Conservation (phyloP, 371 early-diverging fungal species). For the Batkoa obscura region DNA sequence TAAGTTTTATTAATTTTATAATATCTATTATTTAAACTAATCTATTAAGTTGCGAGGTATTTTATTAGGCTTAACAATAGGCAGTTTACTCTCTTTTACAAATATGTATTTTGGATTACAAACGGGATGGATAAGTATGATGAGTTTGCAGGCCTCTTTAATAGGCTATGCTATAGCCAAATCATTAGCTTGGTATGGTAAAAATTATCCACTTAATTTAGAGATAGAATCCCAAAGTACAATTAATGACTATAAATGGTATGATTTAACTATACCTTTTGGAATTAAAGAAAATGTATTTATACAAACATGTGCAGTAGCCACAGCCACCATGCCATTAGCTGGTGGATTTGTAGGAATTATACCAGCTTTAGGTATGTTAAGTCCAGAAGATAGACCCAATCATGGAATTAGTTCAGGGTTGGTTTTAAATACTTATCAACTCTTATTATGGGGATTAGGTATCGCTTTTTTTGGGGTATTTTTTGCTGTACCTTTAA, state of each 20-base stretch:
- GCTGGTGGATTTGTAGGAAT: constrained; percentile 60
- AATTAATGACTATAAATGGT: neutral
- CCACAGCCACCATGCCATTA: constrained; percentile 70
- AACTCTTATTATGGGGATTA: constrained; percentile 56
- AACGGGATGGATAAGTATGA: constrained; percentile 76
- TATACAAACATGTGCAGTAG: constrained; percentile 61
- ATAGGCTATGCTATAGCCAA: constrained; percentile 49
- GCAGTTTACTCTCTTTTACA: constrained; percentile 53
- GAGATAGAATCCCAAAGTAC: neutral
- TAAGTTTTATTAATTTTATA: neutral
- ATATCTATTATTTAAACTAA: neutral
- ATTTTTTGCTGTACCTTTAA: constrained; percentile 70
- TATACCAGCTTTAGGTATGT: constrained; percentile 46
- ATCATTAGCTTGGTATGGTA: constrained; percentile 19
- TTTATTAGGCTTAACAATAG: constrained; percentile 39
- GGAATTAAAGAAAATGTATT: constrained; percentile 63
- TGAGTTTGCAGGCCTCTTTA: constrained; percentile 64
- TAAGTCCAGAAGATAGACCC: constrained; percentile 29
- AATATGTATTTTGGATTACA: constrained; percentile 76
- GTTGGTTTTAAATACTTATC: constrained; percentile 20
- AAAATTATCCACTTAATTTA: neutral
- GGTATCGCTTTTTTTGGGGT: constrained; percentile 75
- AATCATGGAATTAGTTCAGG: constrained; percentile 11
- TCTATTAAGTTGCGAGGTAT: constrained; percentile 27
- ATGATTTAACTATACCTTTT: constrained; percentile 20